Percentiles rank a stretch among this genome's conserved stretches.
Evolutionary conservation across 1,139 yeast genomes (phyloP).

Genomic region (Diutina mesorugosa): DNA sequence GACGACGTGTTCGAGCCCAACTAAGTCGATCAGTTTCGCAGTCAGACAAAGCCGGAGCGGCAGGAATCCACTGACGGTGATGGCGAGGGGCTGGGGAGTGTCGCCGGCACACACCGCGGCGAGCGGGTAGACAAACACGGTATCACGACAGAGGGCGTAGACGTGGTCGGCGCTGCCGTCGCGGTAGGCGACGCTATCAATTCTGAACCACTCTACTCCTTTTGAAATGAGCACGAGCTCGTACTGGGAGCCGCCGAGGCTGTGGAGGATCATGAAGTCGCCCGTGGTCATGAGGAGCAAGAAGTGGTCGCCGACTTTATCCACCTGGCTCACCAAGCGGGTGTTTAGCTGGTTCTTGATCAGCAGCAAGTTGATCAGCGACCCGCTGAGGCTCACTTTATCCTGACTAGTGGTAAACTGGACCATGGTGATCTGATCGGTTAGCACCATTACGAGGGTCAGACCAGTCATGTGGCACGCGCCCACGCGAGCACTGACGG

Average conservation of each 20-base stretch:
- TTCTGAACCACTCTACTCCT: neutral
- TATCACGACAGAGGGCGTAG: conserved; percentile 16
- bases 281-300: conserved; percentile 24
- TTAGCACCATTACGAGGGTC: neutral
- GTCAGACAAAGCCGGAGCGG: neutral
- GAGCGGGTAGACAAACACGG: neutral
- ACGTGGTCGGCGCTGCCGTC: conserved; percentile 11
- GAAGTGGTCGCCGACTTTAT: conserved; percentile 21
- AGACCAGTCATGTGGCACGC: neutral
- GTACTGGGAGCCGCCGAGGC: conserved; percentile 9
- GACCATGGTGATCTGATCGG: conserved; percentile 10
- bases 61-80: neutral
- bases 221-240: neutral
- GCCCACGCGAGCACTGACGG: neutral
- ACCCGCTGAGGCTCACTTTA: neutral
- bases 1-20: neutral
- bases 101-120: neutral
- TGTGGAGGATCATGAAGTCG: conserved; percentile 24
- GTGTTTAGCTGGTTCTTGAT: conserved; percentile 17
- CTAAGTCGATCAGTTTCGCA: neutral
- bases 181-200: conserved; percentile 4
- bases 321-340: conserved; percentile 13
- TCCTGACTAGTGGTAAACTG: conserved; percentile 10
- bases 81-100: neutral
- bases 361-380: conserved; percentile 17